Evolutionary conservation across 305 asterid genomes (phyloP).

Genomic region (Galium porrigens): DNA sequence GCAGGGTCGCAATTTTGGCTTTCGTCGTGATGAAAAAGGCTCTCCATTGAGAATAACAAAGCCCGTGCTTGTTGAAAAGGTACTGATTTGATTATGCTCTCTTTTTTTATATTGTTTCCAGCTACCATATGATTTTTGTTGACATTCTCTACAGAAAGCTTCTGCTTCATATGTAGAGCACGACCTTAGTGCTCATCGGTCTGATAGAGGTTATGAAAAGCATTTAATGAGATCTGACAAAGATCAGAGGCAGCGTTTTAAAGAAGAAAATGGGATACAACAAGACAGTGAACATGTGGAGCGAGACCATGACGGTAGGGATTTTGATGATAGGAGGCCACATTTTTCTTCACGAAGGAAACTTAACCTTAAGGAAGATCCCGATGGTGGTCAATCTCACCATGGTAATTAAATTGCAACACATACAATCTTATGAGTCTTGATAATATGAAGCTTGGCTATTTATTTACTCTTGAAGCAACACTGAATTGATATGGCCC

Average conservation of each 20-base stretch:
- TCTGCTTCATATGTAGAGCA: constrained; percentile 30
- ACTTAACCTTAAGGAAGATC: constrained; percentile 38
- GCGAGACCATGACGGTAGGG: constrained; percentile 35
- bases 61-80: constrained; percentile 50
- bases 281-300: constrained; percentile 42
- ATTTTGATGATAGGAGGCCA: constrained; percentile 19
- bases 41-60: constrained; percentile 38
- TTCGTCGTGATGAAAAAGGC: constrained; percentile 42
- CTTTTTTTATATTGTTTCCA: constrained; percentile 10
- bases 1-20: constrained; percentile 34
- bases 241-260: constrained; percentile 33
- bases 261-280: constrained; percentile 38
- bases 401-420: constrained; percentile 39
- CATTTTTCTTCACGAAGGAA: constrained; percentile 31
- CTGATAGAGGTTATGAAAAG: constrained; percentile 29
- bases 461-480: neutral
- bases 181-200: constrained; percentile 33
- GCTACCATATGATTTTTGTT: constrained; percentile 17
- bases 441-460: constrained; percentile 9
- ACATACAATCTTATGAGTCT: neutral
- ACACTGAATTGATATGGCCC: neutral
- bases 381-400: constrained; percentile 35
- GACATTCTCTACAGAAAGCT: constrained; percentile 38
- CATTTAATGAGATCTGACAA: constrained; percentile 21
- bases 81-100: constrained; percentile 22